A percentile compares a stretch with the other conserved stretches of the same genome.
phyloP scores from a whole-genome alignment of 140 eudicot species.

The Oenanthe javanica region DNA sequence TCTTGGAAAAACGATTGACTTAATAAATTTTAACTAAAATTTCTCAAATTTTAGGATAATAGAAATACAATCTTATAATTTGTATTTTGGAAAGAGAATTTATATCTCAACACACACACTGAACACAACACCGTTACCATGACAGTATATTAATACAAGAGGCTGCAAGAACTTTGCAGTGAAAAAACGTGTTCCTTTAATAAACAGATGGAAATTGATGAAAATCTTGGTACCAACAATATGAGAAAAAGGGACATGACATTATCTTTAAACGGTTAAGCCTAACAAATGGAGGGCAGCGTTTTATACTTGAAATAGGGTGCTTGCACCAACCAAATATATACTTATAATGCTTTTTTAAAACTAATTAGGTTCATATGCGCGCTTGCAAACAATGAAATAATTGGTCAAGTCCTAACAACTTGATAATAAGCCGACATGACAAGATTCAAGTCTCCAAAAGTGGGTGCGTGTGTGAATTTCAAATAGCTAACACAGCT shows the following conservation, averaged over 20 bases:
- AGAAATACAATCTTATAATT: too few relatives aligned
- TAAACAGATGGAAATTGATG: neutral
- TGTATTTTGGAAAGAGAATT: too few relatives aligned
- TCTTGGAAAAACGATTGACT: too few relatives aligned
- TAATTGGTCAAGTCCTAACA: neutral
- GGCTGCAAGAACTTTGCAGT: too few relatives aligned
- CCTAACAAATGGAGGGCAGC: neutral
- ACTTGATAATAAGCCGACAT: neutral
- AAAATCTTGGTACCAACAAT: neutral
- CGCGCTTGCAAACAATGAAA: neutral
- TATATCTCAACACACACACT: too few relatives aligned
- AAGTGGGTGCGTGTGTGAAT: neutral
- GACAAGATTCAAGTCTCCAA: neutral
- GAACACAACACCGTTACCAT: too few relatives aligned
- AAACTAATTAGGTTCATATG: neutral
- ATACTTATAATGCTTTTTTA: neutral
- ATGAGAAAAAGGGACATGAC: neutral
- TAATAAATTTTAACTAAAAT: too few relatives aligned
- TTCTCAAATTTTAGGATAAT: too few relatives aligned
- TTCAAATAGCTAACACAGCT: neutral
- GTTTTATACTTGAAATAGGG: neutral
- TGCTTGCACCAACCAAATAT: neutral
- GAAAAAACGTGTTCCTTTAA: neutral
- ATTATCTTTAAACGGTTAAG: neutral
- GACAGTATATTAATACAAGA: too few relatives aligned